These are phyloP conservation scores for Carex pumila DNA, from an alignment of 176 grass and related monocot species.

Conservation along the genomic window DNA sequence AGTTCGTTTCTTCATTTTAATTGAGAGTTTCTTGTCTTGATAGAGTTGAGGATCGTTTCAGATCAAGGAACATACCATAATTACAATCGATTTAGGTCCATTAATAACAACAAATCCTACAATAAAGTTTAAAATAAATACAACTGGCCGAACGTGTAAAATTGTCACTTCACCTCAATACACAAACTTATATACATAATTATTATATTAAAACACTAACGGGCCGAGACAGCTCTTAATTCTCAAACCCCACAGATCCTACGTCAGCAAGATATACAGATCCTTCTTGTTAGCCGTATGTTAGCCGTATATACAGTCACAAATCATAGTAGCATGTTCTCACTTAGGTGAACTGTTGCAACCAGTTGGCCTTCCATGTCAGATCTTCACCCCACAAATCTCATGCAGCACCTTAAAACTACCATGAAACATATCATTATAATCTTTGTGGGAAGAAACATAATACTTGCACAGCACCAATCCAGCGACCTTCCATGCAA, in stretches of 20 bases:
- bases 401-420: neutral
- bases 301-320: neutral
- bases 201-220: neutral
- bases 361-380: neutral
- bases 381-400: neutral
- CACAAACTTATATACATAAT: neutral
- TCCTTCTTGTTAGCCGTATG: neutral
- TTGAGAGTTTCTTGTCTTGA: too few species aligned
- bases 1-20: too few species aligned
- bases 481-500: too few species aligned
- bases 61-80: too few species aligned
- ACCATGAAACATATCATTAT: too few species aligned
- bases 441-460: too few species aligned
- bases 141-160: neutral
- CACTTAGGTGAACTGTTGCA: neutral
- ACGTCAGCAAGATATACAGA: neutral
- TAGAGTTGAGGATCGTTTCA: too few species aligned
- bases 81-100: too few species aligned
- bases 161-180: neutral
- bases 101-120: too few species aligned
- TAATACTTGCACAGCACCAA: too few species aligned
- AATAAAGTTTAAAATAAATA: neutral
- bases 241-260: neutral
- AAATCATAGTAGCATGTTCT: too few species aligned
- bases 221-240: neutral